phyloP scores from a whole-genome alignment of 768 basidiomycete genomes.

The Russula sp. region DNA sequence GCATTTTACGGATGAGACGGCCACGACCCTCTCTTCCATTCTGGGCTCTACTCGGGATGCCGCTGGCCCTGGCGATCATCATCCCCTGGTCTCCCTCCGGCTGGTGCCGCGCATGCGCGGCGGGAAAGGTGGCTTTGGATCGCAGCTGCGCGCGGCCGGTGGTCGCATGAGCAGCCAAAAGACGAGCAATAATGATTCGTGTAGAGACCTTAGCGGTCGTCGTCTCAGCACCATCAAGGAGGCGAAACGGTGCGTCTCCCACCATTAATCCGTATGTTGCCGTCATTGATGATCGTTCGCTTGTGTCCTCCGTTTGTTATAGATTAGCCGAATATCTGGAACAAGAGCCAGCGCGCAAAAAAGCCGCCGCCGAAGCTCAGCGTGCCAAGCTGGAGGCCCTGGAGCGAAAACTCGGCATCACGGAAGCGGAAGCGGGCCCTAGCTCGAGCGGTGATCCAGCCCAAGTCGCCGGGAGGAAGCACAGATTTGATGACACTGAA shows the following conservation, averaged over 20 bases:
- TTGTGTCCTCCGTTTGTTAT: background rate
- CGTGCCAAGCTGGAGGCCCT: conserved; percentile 78
- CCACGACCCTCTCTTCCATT: conserved; percentile 33
- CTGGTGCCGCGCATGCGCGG: conserved; percentile 71
- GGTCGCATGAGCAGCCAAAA: conserved; percentile 97
- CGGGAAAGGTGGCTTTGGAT: conserved; percentile 97
- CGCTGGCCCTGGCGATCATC: conserved; percentile 7
- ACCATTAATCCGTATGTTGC: background rate
- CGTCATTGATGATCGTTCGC: background rate
- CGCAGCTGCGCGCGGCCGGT: conserved; percentile 92
- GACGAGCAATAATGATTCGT: conserved; percentile 92
- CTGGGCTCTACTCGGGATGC: conserved; percentile 23
- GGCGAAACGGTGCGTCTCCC: conserved; percentile 69
- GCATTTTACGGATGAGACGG: conserved; percentile 25
- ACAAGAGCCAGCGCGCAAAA: conserved; percentile 70
- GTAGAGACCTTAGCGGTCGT: conserved; percentile 85
- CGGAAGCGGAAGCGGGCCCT: conserved; percentile 30
- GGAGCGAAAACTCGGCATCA: conserved; percentile 74
- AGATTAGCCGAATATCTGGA: conserved; percentile 86
- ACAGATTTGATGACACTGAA: conserved; percentile 86
- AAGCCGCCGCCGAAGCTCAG: conserved; percentile 69
- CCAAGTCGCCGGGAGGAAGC: conserved; percentile 65
- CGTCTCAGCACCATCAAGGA: conserved; percentile 92
- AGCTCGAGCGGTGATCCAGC: conserved; percentile 34
- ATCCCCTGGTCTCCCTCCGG: conserved; percentile 52